Evolutionary conservation across 495 filamentous ascomycete genomes (phyloP).

Genomic region (Penicillium salamii): DNA sequence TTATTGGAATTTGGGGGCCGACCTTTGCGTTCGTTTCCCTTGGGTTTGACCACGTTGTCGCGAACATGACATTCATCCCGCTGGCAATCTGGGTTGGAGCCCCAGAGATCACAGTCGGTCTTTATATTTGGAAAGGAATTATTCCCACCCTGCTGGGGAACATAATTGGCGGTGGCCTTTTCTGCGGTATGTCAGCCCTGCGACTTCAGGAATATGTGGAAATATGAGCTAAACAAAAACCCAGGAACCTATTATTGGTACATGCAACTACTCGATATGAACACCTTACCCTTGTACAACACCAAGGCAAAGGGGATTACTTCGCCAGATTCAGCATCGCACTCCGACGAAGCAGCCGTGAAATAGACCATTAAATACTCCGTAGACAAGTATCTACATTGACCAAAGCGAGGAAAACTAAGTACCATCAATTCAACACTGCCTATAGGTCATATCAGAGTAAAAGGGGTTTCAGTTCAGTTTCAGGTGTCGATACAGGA

Average conservation of each 20-base stretch:
- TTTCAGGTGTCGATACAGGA: too few species aligned
- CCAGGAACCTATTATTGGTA: constrained; percentile 50
- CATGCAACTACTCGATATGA: constrained; percentile 40
- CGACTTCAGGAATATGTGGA: neutral
- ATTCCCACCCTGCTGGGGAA: constrained; percentile 59
- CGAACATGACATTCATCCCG: constrained; percentile 65
- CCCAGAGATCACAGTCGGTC: constrained; percentile 45
- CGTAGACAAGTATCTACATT: too few species aligned
- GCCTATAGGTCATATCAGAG: too few species aligned
- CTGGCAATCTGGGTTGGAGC: constrained; percentile 52
- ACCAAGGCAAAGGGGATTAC: constrained; percentile 8
- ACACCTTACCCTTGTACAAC: constrained; percentile 19
- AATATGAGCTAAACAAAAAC: neutral
- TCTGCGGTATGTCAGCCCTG: constrained; percentile 33
- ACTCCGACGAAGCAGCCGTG: neutral
- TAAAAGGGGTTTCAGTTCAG: too few species aligned
- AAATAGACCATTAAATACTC: too few species aligned
- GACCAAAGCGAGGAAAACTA: too few species aligned
- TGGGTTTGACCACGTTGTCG: constrained; percentile 60
- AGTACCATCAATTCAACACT: too few species aligned
- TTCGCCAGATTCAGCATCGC: neutral
- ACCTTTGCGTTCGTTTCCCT: constrained; percentile 59
- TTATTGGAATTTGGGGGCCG: constrained; percentile 63
- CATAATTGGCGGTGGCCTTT: constrained; percentile 53
- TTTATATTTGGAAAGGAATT: constrained; percentile 66